These are phyloP conservation scores for Dipteronia sinensis DNA, from an alignment of 345 rosid species.

Conservation along the genomic window DNA sequence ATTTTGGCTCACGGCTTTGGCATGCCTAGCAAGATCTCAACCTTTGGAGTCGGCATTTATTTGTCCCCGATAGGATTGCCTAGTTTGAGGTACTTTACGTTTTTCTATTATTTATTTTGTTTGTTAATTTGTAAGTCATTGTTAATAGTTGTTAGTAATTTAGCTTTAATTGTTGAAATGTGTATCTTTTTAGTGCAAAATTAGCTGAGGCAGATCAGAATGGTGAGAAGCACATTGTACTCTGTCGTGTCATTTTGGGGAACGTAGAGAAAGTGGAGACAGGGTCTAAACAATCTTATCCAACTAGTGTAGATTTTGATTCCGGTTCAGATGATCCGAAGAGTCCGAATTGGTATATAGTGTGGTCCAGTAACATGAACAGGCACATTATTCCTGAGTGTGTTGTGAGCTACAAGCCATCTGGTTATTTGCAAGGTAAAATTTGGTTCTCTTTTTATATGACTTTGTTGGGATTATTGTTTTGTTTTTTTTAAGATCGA, in stretches of 20 bases:
- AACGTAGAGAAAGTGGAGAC: constrained; percentile 41
- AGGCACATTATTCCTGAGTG: constrained; percentile 48
- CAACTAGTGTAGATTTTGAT: constrained; percentile 38
- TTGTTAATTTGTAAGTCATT: not conserved
- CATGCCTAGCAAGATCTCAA: constrained; percentile 23
- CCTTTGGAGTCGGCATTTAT: constrained; percentile 43
- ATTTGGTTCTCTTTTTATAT: not conserved
- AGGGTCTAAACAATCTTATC: constrained; percentile 44
- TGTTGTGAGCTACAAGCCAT: constrained; percentile 49
- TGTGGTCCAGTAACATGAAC: constrained; percentile 48
- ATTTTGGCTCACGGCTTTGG: constrained; percentile 49
- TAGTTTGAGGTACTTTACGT: constrained; percentile 30
- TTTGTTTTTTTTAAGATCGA: constrained; percentile 3
- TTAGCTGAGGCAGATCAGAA: constrained; percentile 40
- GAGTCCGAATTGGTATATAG: constrained; percentile 40
- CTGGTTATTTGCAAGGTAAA: constrained; percentile 32
- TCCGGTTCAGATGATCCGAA: constrained; percentile 46
- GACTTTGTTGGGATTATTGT: not conserved
- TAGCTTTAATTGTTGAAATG: constrained; percentile 10
- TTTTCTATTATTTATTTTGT: not conserved
- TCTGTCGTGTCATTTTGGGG: constrained; percentile 52
- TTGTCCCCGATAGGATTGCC: constrained; percentile 43
- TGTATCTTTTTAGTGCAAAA: constrained; percentile 29
- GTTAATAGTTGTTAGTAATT: not conserved
- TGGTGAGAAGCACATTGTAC: constrained; percentile 46